Percentiles rank a stretch among this genome's conserved stretches.
Evolutionary conservation across 2,329 filamentous ascomycete species (phyloP).

Genomic region (Fusarium sp.): DNA sequence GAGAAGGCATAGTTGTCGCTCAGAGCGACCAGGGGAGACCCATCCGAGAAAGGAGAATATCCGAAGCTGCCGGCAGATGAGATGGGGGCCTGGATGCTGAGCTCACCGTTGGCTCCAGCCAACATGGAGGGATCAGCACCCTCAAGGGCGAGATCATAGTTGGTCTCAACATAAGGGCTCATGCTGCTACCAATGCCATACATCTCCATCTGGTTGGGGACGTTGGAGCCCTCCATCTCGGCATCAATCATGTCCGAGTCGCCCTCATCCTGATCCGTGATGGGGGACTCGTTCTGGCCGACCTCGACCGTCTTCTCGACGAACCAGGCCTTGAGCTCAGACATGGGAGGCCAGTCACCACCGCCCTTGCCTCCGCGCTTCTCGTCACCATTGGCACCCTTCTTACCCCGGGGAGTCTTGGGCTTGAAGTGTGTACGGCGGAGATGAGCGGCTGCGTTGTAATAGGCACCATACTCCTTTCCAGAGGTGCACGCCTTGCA

Average conservation of each 20-base stretch:
- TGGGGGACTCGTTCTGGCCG: slow-evolving; percentile 51
- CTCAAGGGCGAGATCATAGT: slow-evolving; percentile 38
- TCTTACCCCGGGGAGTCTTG: slow-evolving; percentile 60
- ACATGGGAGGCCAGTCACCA: slow-evolving; percentile 43
- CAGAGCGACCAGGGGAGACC: slow-evolving; percentile 35
- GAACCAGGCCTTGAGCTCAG: slow-evolving; percentile 64
- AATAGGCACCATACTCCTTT: slow-evolving; percentile 91
- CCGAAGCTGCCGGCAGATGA: slow-evolving; percentile 39
- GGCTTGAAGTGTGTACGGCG: slow-evolving; percentile 88
- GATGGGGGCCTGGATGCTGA: slow-evolving; percentile 37
- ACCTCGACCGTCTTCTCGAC: slow-evolving; percentile 59
- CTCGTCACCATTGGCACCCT: slow-evolving; percentile 53
- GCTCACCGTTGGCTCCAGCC: slow-evolving; percentile 29
- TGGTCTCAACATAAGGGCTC: slow-evolving; percentile 32
- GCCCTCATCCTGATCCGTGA: slow-evolving; percentile 46
- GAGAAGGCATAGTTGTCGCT: slow-evolving; percentile 41
- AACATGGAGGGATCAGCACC: slow-evolving; percentile 29
- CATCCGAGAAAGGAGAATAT: slow-evolving; percentile 36
- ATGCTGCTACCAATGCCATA: slow-evolving; percentile 39
- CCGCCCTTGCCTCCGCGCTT: slow-evolving; percentile 61
- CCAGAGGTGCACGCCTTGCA: slow-evolving; percentile 84
- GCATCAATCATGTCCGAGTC: slow-evolving; percentile 42
- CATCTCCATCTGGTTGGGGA: slow-evolving; percentile 33
- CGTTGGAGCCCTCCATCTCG: slow-evolving; percentile 29
- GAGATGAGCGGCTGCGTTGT: slow-evolving; percentile 93